Percentiles rank a stretch among this genome's conserved stretches.
Conservation (phyloP, 2,329 filamentous ascomycete species). For the Fusarium pseudograminearum region DNA sequence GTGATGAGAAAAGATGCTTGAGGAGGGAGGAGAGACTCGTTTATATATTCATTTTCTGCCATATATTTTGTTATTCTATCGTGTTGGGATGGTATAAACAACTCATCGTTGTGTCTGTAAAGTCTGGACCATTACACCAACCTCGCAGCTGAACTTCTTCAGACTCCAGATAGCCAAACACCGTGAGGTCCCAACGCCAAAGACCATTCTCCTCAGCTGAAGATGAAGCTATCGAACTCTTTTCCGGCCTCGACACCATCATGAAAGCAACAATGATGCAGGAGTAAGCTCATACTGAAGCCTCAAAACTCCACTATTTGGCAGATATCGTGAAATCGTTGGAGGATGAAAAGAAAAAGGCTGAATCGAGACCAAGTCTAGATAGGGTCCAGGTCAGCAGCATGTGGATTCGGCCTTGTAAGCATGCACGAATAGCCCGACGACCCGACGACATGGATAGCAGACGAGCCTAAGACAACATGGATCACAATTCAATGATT, state of each 20-base stretch:
- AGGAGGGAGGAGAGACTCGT: neutral
- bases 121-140: neutral
- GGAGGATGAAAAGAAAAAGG: neutral
- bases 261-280: neutral
- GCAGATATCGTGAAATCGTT: neutral
- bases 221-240: constrained; percentile 27
- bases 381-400: neutral
- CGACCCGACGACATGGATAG: neutral
- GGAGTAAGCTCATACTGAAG: neutral
- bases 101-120: neutral
- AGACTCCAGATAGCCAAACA: neutral
- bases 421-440: neutral
- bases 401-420: neutral
- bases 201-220: neutral
- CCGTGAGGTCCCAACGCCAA: neutral
- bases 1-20: constrained; percentile 12
- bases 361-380: constrained; percentile 6
- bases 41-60: constrained; percentile 10
- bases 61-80: accelerated
- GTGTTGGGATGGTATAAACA: accelerated
- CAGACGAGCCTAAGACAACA: neutral
- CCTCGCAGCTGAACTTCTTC: neutral
- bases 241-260: neutral
- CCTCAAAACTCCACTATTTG: neutral
- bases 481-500: neutral